phyloP scores from a whole-genome alignment of 257 asterid genomes.

The Jacaranda copaia region DNA sequence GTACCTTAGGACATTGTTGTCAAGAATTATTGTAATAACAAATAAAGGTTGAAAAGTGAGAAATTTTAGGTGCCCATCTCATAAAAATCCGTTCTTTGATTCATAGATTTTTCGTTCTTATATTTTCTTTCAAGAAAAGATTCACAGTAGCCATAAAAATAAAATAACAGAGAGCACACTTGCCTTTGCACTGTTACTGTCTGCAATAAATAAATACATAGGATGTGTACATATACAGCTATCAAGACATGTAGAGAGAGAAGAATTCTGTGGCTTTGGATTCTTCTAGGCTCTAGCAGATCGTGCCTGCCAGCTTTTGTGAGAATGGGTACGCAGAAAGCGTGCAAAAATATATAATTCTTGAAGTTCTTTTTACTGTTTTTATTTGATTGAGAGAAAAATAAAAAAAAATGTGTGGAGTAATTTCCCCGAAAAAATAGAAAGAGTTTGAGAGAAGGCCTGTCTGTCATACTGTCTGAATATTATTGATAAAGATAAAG shows the following conservation, averaged over 20 bases:
- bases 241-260: constrained; percentile 34
- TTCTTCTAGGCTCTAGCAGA: constrained; percentile 76
- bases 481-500: constrained; percentile 39
- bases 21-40: constrained; percentile 9
- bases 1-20: constrained; percentile 13
- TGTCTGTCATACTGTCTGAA: constrained; percentile 34
- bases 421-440: neutral
- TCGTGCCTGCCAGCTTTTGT: constrained; percentile 98
- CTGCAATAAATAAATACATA: constrained; percentile 22
- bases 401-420: neutral
- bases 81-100: constrained; percentile 28
- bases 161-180: constrained; percentile 1
- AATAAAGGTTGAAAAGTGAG: neutral
- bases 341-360: constrained; percentile 40
- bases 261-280: constrained; percentile 86
- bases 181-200: constrained; percentile 26
- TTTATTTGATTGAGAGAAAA: constrained; percentile 20
- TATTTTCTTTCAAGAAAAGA: constrained; percentile 35
- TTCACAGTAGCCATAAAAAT: constrained; percentile 16
- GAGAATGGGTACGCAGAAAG: constrained; percentile 55
- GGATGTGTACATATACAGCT: neutral
- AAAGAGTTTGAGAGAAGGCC: constrained; percentile 40
- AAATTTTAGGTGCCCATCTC: constrained; percentile 25
- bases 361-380: constrained; percentile 37
- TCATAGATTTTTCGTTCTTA: neutral